Evolutionary conservation across 164 flowering plant genomes (phyloP), one percentile per base, ranked within the genome.

Genomic region (Magnolia officinalis): DNA sequence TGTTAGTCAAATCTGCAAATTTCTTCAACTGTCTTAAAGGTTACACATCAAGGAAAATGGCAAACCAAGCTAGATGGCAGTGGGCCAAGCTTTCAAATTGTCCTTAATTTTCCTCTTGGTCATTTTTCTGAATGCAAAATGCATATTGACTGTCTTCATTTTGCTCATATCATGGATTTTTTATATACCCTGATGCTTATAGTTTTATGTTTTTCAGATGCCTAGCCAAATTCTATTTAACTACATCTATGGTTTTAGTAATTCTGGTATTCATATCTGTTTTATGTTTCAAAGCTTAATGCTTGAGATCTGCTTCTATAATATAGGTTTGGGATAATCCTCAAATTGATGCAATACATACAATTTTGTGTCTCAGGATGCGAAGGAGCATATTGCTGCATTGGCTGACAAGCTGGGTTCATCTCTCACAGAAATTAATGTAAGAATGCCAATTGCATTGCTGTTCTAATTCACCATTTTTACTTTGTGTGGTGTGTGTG

Each of bases 341-440:
- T 31, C 66, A 45, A 73, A 71, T 71, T 80, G 74, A 80, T 77
- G 64, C 31, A 63, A 55, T 73, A 70, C 52, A 13, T 65, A 21
- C 58, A 49, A 63, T 68, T 77, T 51, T 80, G 18, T 73, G 9
- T 65, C 74, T 70, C 89, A 96, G 99, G 99, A 96, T 74, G 99
- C 98, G 51, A 96, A 96, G 86, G 99, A 94, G 84, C 98, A 94
- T 87, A 91, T 96, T 80, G 86, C 89, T 81, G 99, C 99, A 73
- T 61, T 96, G 83, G 98, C 95, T 64, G 98, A 91, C 84, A 90
- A 96, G 88, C 88, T 96, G 79, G 98, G 97, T 75, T 52, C 96
- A 66, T 90, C 99, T 10, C 81, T 96, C 72, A 85, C 91, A 8
- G 97, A 87, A 67, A 91, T 96, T 76, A 88, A 94, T 85, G 99